Base-by-base conservation (phyloP, 2,329 filamentous ascomycete genomes). In the Cercospora sp. region DNA sequence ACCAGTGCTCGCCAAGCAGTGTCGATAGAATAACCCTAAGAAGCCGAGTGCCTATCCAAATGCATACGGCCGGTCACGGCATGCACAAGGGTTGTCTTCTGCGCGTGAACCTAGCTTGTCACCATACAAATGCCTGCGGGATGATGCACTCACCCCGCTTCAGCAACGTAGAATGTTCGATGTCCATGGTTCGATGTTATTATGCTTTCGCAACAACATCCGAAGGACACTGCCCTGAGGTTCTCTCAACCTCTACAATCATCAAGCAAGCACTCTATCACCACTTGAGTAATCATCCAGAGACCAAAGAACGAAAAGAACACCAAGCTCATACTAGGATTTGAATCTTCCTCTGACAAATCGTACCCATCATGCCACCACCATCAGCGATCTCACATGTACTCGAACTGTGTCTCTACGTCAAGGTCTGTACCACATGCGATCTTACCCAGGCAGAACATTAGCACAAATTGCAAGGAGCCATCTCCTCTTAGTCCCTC, bases 401-500 rank as follows among this genome's bases (percentile, higher is more conserved):
- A n/a, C 58, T 67, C 12, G 68, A 69, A n/a, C 48, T 61, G 23
- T 69, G 68, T 45, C 66, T 69, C 30, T 69, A 69, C 55, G 42
- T 58, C 64, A 69, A 66, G 33, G 59, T 61, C 9, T 6, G 59
- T 42, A 45, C 33, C 23, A 61, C 36, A 45, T 10, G 8, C 45
- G n/a, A 20, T 48, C 45, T 48, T 48, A 6, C 16, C 16, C 36
- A 42, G 36, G 36, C 36, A 42, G 36, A 42, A 42, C 16, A n/a
- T 8, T 5, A n/a, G 6, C 36, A n/a, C 36, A n/a, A n/a, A 8
- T 42, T n/a, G 16, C 36, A 42, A n/a, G 8, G 36, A 42, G 1
- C 16, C 36, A n/a, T n/a, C 16, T 42, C 36, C 36, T 33, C 31
- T 18, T 16, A 42, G 18, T 9, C n/a, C n/a, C 40, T 42, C 40